Percentiles rank a stretch among this genome's conserved stretches.
Conservation (phyloP, 257 asterid species). For the Nicotiana paniculata region DNA sequence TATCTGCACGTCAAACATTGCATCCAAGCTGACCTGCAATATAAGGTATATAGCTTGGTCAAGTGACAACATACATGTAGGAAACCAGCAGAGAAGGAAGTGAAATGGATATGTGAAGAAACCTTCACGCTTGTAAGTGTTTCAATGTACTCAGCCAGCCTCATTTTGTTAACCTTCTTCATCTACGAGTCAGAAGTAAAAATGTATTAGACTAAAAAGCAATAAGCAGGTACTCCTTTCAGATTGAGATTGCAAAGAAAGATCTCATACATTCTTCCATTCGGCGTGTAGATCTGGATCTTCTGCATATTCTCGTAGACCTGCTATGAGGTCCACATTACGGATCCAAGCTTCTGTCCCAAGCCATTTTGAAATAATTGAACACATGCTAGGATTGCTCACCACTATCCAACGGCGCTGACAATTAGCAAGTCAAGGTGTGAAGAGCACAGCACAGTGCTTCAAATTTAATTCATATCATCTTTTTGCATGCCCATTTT, state of each 20-base stretch:
- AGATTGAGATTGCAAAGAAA: slow-evolving; percentile 7
- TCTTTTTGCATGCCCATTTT: neutral
- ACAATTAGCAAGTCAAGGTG: neutral
- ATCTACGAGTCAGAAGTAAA: slow-evolving; percentile 18
- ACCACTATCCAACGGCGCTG: slow-evolving; percentile 58
- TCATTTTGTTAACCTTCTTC: slow-evolving; percentile 42
- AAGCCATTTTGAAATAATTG: slow-evolving; percentile 49
- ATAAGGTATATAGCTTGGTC: neutral
- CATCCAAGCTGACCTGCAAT: slow-evolving; percentile 44
- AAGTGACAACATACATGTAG: neutral
- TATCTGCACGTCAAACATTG: slow-evolving; percentile 48
- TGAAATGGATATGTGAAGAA: slow-evolving; percentile 2
- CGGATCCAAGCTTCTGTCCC: slow-evolving; percentile 52
- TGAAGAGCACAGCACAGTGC: neutral
- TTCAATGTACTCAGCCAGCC: slow-evolving; percentile 46
- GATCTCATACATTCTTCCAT: slow-evolving; percentile 35
- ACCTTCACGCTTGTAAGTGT: slow-evolving; percentile 44
- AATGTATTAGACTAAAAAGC: neutral
- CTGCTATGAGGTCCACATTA: slow-evolving; percentile 37
- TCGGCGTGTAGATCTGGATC: slow-evolving; percentile 37
- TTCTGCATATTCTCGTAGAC: slow-evolving; percentile 35
- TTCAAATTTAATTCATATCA: neutral
- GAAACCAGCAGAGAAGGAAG: neutral
- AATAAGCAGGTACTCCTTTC: neutral
- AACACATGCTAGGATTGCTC: slow-evolving; percentile 46